phyloP scores from a whole-genome alignment of 495 filamentous ascomycete species.

The Clavariopsis aquatica region DNA sequence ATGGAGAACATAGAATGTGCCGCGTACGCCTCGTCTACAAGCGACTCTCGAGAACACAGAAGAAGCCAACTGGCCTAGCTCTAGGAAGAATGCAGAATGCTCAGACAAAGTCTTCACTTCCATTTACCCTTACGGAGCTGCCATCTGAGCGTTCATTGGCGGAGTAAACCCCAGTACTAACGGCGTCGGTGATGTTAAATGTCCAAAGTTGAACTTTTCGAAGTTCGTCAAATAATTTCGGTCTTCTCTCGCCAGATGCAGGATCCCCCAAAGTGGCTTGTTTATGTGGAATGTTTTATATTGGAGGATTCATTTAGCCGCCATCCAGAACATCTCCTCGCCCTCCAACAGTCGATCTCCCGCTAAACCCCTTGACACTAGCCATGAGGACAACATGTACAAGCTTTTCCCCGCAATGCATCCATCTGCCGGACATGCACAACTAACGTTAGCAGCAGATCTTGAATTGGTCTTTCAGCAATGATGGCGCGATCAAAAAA shows the following conservation, averaged over 20 bases:
- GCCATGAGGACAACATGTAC: conserved; percentile 10
- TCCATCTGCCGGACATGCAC: conserved; percentile 32
- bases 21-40: not conserved
- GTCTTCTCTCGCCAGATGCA: not conserved
- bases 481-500: not conserved
- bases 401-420: conserved; percentile 40
- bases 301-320: conserved; percentile 30
- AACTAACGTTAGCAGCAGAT: conserved; percentile 20
- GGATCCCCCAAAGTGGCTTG: conserved; percentile 11
- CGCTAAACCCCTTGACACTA: conserved; percentile 11
- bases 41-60: not conserved
- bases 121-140: conserved; percentile 14
- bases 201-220: conserved; percentile 6
- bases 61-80: not conserved
- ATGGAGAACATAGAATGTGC: not conserved
- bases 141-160: conserved; percentile 16
- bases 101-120: not conserved
- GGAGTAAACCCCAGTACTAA: conserved; percentile 6
- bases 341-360: conserved; percentile 28
- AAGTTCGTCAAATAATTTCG: conserved; percentile 17
- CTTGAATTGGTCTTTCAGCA: conserved; percentile 13
- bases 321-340: conserved; percentile 31
- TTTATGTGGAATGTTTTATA: conserved; percentile 14
- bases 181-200: conserved; percentile 10
- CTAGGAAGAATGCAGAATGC: not conserved